Evolutionary conservation across 2,329 filamentous ascomycete species (phyloP).

Genomic region (Chrysosporium queenslandicum): DNA sequence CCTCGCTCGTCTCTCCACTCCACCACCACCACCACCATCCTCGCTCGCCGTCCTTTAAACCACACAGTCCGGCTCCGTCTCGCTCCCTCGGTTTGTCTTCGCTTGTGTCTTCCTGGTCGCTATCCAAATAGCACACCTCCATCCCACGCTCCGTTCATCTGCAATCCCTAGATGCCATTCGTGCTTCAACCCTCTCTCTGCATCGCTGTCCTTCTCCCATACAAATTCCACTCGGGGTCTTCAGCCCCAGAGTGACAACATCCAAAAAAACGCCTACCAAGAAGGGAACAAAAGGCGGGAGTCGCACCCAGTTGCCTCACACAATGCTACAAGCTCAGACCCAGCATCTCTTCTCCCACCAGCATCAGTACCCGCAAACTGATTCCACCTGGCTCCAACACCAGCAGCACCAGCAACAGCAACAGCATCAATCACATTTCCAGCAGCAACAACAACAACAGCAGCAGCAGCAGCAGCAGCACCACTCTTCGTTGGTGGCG

Average conservation of each 20-base stretch:
- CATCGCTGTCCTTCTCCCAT: background rate
- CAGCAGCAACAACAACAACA: conserved; percentile 28
- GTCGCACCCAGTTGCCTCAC: conserved; percentile 20
- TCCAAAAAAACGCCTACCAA: background rate
- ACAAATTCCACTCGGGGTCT: conserved; percentile 1
- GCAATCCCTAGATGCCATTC: background rate
- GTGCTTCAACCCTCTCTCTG: background rate
- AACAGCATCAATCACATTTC: conserved; percentile 37
- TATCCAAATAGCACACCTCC: background rate
- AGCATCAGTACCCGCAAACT: conserved; percentile 44
- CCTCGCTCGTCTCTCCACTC: background rate
- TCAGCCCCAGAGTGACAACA: background rate
- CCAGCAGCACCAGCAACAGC: no score
- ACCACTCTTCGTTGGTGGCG: conserved; percentile 25
- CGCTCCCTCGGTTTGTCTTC: background rate
- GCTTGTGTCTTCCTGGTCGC: background rate
- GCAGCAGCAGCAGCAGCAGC: conserved; percentile 30
- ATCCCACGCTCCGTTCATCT: background rate
- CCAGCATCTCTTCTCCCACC: conserved; percentile 54
- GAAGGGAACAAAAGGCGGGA: background rate
- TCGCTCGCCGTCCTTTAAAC: background rate
- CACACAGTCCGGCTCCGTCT: background rate
- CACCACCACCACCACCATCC: background rate
- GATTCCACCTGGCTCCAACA: conserved; percentile 40
- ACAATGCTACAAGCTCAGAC: conserved; percentile 42